A percentile compares a stretch with the other conserved stretches of the same genome.
These are phyloP conservation scores for Gillenia trifoliata DNA, from an alignment of 306 rosid species.

Conservation along the genomic window DNA sequence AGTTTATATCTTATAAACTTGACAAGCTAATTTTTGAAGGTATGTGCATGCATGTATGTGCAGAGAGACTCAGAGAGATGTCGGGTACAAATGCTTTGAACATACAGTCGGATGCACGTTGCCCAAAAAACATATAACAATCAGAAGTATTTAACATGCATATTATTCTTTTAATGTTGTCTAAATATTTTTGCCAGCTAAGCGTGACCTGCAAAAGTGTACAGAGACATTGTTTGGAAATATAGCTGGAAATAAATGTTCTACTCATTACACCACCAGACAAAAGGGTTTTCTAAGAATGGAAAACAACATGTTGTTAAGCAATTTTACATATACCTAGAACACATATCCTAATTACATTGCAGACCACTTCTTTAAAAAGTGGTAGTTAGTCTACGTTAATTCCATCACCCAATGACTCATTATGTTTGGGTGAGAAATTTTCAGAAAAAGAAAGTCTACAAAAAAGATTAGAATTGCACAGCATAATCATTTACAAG, in stretches of 20 bases:
- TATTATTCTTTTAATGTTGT: neutral
- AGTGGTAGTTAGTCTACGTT: neutral
- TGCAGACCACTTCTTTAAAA: neutral
- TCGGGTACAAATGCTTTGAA: neutral
- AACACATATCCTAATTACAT: neutral
- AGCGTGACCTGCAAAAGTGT: neutral
- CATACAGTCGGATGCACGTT: too few relatives aligned
- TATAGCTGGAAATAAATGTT: too few relatives aligned
- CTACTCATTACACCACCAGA: neutral
- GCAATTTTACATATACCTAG: neutral
- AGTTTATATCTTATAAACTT: too few relatives aligned
- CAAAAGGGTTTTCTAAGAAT: neutral
- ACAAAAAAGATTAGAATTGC: too few relatives aligned
- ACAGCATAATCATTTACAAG: too few relatives aligned
- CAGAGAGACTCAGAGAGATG: neutral
- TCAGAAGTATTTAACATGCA: slow-evolving; percentile 1
- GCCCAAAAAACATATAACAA: too few relatives aligned
- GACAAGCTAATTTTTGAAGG: neutral
- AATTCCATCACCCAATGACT: neutral
- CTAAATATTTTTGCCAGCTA: neutral
- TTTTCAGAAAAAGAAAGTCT: neutral
- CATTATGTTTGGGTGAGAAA: neutral
- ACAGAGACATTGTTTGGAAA: neutral
- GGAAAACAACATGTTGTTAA: neutral
- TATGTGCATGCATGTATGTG: neutral